Evolutionary conservation across 352 stramenopile genomes (phyloP), one percentile per base, ranked within the genome.

Genomic region (Globisporangium polare): DNA sequence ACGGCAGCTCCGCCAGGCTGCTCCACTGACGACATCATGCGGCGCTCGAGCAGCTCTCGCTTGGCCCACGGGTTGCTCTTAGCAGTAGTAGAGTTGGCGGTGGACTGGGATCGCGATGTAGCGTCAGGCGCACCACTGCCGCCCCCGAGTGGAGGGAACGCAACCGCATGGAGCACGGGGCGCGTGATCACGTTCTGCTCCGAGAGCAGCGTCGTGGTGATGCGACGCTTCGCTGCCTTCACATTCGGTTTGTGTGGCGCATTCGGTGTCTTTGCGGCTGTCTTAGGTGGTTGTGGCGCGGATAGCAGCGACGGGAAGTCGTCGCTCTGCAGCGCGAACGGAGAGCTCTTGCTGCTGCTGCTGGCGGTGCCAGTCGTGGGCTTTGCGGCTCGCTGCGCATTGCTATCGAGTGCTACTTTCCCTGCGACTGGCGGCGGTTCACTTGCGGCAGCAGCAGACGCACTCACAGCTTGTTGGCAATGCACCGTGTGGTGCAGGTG

Each of bases 191-290:
- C 20, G 65, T 63, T 29, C 72, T 58, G n/a, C 60, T 74, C 46
- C 5, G 68, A 76, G 47, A 84, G 15, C 13, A 84, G 53, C 20
- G 73, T 84, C 8, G 75, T 84, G 0, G 75, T 84, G 62, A 84
- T 84, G 18, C 75, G 63, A 8, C 75, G 63, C 56, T 78, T 80
- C 2, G 45, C 54, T n/a, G 61, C n/a, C 53, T 74, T 77, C 9
- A 20, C 22, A 6, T 39, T 29, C 35, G 24, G 58, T 20, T 51
- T 65, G 15, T 62, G 26, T 4, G 9, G 7, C 26, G n/a, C 13
- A 47, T 26, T 20, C 7, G 29, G 13, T 35, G 18, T 31, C 5
- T 49, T 45, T 0, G 42, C 17, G 37, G 41, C 27, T 20, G 35
- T 1, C n/a, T n/a, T n/a, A n/a, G n/a, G n/a, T 41, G 10, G 8